Conservation (phyloP, 805 yeast genomes). For the Candida methanosorbosa region DNA sequence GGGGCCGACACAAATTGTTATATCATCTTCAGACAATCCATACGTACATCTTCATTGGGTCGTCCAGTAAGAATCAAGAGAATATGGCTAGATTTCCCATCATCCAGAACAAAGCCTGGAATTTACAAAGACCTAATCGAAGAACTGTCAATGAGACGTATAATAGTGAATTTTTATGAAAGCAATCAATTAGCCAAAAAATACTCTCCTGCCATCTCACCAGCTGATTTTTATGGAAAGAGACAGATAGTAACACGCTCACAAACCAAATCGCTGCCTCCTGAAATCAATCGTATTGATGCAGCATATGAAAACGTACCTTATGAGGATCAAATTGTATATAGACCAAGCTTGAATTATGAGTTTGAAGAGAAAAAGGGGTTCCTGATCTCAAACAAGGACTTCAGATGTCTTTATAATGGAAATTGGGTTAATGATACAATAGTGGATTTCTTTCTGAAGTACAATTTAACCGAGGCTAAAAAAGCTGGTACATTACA, state of each 20-base stretch:
- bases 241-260: neutral
- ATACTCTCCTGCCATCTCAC: too few relatives aligned
- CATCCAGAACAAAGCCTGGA: neutral
- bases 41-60: too few relatives aligned
- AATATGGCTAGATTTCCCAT: too few relatives aligned
- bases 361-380: constrained; percentile 44
- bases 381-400: constrained; percentile 55
- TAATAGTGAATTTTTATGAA: neutral
- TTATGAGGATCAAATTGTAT: constrained; percentile 19
- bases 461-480: constrained; percentile 33
- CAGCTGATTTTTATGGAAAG: constrained; percentile 6
- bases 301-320: constrained; percentile 21
- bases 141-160: neutral
- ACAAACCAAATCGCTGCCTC: neutral
- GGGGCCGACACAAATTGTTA: too few relatives aligned
- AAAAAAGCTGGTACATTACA: constrained; percentile 23
- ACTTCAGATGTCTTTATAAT: constrained; percentile 70
- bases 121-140: neutral
- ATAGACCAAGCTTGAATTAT: constrained; percentile 32
- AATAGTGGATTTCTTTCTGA: constrained; percentile 75
- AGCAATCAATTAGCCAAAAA: neutral
- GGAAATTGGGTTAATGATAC: constrained; percentile 88
- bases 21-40: too few relatives aligned
- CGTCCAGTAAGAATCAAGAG: too few relatives aligned
- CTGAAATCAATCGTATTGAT: neutral